These are phyloP conservation scores for Lactarius hatsudake DNA, from an alignment of 768 basidiomycete genomes.

Conservation along the genomic window DNA sequence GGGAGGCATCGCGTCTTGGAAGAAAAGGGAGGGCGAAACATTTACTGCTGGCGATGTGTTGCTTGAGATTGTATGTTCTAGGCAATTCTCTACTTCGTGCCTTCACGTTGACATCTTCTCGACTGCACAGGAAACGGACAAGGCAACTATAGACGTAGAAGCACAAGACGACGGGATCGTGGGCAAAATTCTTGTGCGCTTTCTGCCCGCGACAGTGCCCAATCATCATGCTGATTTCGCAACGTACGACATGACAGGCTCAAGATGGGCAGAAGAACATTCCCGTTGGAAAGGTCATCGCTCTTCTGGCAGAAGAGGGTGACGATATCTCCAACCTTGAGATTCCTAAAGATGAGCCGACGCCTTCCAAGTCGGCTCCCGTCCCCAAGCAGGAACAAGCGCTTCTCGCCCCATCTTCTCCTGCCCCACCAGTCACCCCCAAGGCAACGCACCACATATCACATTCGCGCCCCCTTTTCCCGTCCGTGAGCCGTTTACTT, in stretches of 20 bases:
- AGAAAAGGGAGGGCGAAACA: constrained; percentile 78
- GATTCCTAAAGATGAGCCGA: constrained; percentile 45
- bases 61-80: constrained; percentile 74
- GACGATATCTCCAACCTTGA: constrained; percentile 90
- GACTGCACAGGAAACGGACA: constrained; percentile 78
- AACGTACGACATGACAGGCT: constrained; percentile 40
- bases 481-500: constrained; percentile 83
- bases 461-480: constrained; percentile 77
- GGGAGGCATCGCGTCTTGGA: constrained; percentile 89
- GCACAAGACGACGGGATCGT: constrained; percentile 95
- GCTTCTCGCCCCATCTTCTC: constrained; percentile 31
- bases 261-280: constrained; percentile 82
- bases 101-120: not conserved
- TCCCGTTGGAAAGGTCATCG: constrained; percentile 85
- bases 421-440: constrained; percentile 33
- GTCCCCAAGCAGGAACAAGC: constrained; percentile 29
- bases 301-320: constrained; percentile 91
- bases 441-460: constrained; percentile 35
- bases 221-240: not conserved
- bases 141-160: constrained; percentile 97
- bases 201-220: not conserved
- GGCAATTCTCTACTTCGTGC: not conserved
- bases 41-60: constrained; percentile 83
- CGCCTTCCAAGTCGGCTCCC: constrained; percentile 19
- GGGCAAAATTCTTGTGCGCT: constrained; percentile 85